A percentile compares a stretch with the other conserved stretches of the same genome.
Evolutionary conservation across 441 rosid genomes (phyloP).

Genomic region (Adansonia madagascariensis): DNA sequence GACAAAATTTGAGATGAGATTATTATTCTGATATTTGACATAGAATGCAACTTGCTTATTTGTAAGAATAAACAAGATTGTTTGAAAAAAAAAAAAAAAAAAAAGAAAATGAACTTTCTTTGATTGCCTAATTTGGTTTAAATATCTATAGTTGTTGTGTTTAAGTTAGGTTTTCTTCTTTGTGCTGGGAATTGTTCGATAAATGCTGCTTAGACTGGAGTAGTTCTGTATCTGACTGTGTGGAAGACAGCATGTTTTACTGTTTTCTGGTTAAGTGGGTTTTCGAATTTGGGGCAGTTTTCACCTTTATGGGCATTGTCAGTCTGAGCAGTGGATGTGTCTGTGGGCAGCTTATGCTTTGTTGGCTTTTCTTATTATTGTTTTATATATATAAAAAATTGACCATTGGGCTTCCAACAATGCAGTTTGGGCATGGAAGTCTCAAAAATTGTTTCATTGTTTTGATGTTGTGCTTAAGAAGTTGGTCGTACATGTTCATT

Average conservation of each 20-base stretch:
- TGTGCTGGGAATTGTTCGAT: neutral
- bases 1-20: neutral
- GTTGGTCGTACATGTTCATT: neutral
- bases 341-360: neutral
- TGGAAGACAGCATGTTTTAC: neutral
- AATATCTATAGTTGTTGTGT: neutral
- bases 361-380: neutral
- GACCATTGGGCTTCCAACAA: neutral
- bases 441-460: neutral
- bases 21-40: neutral
- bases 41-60: neutral
- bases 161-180: neutral
- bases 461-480: neutral
- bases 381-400: neutral
- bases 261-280: neutral
- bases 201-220: neutral
- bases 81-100: too few relatives aligned
- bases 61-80: neutral
- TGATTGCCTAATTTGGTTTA: neutral
- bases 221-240: neutral
- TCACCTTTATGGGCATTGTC: neutral
- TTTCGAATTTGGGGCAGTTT: neutral
- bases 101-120: neutral
- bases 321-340: neutral
- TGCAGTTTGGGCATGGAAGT: neutral